These are phyloP conservation scores for Chrysophaeum taylorii DNA, from an alignment of 352 stramenopile species.

Conservation along the genomic window DNA sequence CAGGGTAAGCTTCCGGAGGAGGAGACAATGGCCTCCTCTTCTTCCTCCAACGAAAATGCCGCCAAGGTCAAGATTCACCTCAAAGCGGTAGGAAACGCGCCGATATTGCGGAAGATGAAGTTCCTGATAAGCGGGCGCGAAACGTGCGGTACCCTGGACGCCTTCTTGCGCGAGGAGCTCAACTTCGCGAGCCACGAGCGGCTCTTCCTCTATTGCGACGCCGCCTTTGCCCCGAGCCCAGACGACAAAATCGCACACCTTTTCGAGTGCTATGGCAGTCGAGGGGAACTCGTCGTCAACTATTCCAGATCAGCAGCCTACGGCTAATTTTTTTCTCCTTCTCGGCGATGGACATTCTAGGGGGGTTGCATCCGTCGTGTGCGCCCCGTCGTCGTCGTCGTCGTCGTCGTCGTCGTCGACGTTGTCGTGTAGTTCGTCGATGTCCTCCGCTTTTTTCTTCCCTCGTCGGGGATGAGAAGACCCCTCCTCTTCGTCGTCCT, in stretches of 20 bases:
- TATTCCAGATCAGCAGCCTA: slow-evolving; percentile 2
- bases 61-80: neutral
- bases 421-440: no score
- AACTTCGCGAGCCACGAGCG: neutral
- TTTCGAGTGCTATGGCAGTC: neutral
- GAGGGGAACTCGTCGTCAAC: slow-evolving; percentile 10
- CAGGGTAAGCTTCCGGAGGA: no score
- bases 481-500: no score
- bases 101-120: neutral
- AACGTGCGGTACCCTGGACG: neutral
- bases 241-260: neutral
- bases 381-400: no score
- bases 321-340: no score
- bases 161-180: neutral
- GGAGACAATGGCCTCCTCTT: no score
- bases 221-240: neutral
- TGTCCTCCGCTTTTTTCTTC: no score
- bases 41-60: no score
- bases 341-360: no score
- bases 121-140: neutral
- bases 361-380: no score
- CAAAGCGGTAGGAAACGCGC: neutral
- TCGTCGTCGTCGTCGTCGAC: no score
- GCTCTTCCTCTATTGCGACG: slow-evolving; percentile 14
- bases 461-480: no score